Evolutionary conservation across 2,329 filamentous ascomycete species (phyloP).

Genomic region (Whalleya microplaca): DNA sequence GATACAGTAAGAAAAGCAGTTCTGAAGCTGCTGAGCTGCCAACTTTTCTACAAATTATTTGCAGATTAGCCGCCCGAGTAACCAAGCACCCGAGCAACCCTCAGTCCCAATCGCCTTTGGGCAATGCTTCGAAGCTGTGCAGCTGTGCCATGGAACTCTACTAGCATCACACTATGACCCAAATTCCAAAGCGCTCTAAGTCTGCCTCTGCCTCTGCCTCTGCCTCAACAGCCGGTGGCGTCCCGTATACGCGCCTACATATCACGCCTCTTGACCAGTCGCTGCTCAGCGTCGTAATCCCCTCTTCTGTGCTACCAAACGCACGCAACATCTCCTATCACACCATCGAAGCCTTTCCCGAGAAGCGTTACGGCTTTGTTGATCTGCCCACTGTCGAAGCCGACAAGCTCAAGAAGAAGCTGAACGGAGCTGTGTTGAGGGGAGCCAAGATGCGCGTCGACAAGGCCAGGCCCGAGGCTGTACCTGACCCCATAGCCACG

Average conservation of each 20-base stretch:
- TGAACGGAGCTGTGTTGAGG: constrained; percentile 84
- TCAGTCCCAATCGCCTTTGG: constrained; percentile 1
- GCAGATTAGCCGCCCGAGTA: constrained; percentile 8
- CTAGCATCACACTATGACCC: constrained; percentile 26
- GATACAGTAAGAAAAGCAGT: background rate
- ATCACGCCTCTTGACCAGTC: constrained; percentile 83
- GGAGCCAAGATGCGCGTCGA: constrained; percentile 86
- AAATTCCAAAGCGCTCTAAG: constrained; percentile 16
- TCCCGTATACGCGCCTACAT: constrained; percentile 67
- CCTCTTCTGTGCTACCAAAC: constrained; percentile 64
- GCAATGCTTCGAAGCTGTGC: background rate
- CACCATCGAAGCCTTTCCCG: constrained; percentile 81
- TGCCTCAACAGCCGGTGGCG: constrained; percentile 16
- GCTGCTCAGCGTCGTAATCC: constrained; percentile 73
- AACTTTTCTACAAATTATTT: background rate
- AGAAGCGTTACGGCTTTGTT: constrained; percentile 87
- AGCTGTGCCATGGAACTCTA: constrained; percentile 8
- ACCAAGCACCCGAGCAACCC: constrained; percentile 3
- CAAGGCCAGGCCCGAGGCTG: constrained; percentile 70
- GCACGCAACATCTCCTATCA: constrained; percentile 90
- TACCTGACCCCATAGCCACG: constrained; percentile 42
- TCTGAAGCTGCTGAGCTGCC: background rate
- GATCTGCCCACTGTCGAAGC: constrained; percentile 82
- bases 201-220: background rate
- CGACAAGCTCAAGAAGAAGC: constrained; percentile 87